phyloP scores from a whole-genome alignment of 176 grass and related monocot species.

The Aegilops longissima region DNA sequence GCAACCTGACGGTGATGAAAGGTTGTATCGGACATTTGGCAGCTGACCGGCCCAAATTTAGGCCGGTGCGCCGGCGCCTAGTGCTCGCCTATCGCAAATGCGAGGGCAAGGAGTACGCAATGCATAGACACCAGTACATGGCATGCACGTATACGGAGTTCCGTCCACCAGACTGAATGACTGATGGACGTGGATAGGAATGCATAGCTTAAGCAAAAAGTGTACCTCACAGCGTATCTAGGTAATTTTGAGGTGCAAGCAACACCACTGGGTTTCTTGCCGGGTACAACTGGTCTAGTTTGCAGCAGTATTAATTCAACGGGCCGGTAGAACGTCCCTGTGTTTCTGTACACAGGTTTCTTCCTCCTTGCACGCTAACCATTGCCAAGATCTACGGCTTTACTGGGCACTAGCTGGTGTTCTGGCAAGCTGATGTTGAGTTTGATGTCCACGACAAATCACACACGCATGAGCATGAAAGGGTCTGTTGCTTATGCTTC shows the following conservation, averaged over 20 bases:
- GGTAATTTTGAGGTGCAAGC: constrained; percentile 36
- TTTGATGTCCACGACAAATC: background rate
- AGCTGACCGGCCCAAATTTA: no score
- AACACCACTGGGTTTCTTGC: constrained; percentile 8
- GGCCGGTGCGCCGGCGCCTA: no score
- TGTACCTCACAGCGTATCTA: background rate
- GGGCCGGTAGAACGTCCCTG: constrained; percentile 16
- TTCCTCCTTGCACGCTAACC: constrained; percentile 4
- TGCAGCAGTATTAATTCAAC: background rate
- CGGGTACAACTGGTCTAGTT: background rate
- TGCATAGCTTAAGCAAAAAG: background rate
- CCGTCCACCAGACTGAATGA: no score
- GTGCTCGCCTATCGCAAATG: no score
- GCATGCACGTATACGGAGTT: no score
- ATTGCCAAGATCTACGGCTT: background rate
- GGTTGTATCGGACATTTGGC: no score
- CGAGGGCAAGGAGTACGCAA: no score
- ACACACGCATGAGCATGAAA: background rate
- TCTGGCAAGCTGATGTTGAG: background rate
- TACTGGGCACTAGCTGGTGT: background rate
- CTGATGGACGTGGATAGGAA: background rate
- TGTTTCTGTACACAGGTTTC: background rate
- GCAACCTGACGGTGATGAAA: no score
- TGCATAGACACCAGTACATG: no score
- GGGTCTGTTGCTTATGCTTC: background rate